Evolutionary conservation across 768 basidiomycete genomes (phyloP).

Genomic region (Tricholomella constricta): DNA sequence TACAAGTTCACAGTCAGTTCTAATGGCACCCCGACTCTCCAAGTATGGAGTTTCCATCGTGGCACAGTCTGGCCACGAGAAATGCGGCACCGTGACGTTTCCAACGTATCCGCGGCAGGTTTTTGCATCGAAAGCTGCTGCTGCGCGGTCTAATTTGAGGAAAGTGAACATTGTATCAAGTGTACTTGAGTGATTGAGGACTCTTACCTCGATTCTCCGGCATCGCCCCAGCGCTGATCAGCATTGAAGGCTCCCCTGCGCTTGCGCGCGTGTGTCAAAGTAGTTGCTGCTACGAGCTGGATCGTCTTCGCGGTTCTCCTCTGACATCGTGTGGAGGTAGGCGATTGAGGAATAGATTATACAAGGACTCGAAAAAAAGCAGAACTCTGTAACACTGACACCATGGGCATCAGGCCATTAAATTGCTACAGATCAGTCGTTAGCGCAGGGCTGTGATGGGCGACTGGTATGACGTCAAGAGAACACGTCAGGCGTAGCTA

Average conservation of each 20-base stretch:
- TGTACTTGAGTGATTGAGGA: not conserved
- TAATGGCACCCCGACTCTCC: constrained; percentile 25
- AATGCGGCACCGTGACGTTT: too few species aligned
- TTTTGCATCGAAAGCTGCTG: constrained; percentile 46
- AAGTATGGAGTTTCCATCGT: constrained; percentile 37
- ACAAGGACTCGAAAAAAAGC: constrained; percentile 11
- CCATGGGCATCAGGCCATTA: constrained; percentile 37
- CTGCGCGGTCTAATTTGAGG: constrained; percentile 39
- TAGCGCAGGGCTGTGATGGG: constrained; percentile 39
- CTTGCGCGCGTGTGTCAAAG: constrained; percentile 39
- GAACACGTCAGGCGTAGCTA: constrained; percentile 13
- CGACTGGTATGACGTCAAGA: constrained; percentile 26
- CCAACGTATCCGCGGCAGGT: constrained; percentile 46
- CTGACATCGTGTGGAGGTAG: not conserved
- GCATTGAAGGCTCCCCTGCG: constrained; percentile 31
- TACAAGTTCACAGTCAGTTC: constrained; percentile 51
- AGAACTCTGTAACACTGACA: constrained; percentile 25
- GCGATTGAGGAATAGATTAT: constrained; percentile 7
- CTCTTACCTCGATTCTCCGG: constrained; percentile 19
- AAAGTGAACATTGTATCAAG: not conserved
- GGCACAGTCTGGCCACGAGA: too few species aligned
- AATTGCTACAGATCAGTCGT: constrained; percentile 39
- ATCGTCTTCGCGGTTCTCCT: constrained; percentile 8
- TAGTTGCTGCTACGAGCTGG: constrained; percentile 32
- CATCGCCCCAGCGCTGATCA: constrained; percentile 40